phyloP scores from a whole-genome alignment of 306 rosid genomes.

The Casuarina equisetifolia region DNA sequence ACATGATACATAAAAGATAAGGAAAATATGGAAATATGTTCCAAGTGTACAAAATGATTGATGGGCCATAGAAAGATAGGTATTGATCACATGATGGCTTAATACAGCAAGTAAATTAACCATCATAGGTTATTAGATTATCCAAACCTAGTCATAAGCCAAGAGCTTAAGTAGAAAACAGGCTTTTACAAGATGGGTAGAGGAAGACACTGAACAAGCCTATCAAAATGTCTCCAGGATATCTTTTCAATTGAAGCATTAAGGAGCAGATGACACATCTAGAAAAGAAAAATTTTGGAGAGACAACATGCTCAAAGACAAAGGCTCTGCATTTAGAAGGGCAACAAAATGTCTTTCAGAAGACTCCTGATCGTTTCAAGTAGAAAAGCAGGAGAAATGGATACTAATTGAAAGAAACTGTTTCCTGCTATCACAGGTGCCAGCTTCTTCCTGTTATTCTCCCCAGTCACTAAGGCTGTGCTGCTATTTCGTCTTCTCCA shows the following conservation, averaged over 20 bases:
- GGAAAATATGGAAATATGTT: background rate
- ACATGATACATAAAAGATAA: constrained; percentile 6
- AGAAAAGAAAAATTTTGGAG: background rate
- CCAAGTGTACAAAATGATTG: background rate
- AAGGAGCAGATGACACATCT: background rate
- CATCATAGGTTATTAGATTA: background rate
- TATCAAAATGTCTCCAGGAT: background rate
- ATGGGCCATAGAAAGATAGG: no score
- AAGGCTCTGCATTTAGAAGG: background rate
- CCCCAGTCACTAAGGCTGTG: no score
- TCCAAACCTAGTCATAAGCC: background rate
- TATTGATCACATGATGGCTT: background rate
- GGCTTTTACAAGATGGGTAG: background rate
- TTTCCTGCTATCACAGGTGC: no score
- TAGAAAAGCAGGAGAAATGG: no score
- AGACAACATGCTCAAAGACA: background rate
- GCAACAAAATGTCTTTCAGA: background rate
- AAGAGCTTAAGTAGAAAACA: background rate
- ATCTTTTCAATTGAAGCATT: background rate
- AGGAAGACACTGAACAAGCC: background rate
- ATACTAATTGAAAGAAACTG: no score
- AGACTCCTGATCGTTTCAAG: no score
- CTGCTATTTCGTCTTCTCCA: background rate
- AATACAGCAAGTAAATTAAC: background rate
- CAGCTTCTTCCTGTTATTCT: no score